A percentile compares a stretch with the other conserved stretches of the same genome.
Conservation (phyloP, 2,329 filamentous ascomycete genomes). For the Aspergillus sp. region DNA sequence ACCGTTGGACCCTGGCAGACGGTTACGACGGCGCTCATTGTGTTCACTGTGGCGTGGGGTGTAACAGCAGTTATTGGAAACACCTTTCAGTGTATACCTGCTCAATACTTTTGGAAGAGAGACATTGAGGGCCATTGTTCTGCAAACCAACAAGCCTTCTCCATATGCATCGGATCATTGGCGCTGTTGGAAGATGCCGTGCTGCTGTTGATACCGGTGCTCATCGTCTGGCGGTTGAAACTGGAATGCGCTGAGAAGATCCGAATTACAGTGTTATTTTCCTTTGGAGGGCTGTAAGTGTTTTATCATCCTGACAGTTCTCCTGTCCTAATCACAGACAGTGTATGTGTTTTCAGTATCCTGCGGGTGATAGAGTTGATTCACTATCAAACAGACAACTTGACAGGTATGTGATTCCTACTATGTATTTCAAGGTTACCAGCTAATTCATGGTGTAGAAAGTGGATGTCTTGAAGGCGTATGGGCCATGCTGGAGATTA, state of each 20-base stretch:
- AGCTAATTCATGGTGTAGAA: not conserved
- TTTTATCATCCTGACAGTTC: not conserved
- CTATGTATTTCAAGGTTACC: not conserved
- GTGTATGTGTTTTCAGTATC: constrained; percentile 5
- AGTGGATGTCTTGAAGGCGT: not conserved
- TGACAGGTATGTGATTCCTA: constrained; percentile 1
- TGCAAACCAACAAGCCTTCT: not conserved
- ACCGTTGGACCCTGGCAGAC: not conserved
- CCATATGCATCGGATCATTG: not conserved
- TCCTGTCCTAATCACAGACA: not conserved
- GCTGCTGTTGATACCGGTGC: constrained; percentile 4
- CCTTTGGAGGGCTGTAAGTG: constrained; percentile 5
- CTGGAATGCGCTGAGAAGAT: constrained; percentile 3
- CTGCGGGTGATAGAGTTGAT: constrained; percentile 5
- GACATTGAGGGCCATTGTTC: constrained; percentile 3
- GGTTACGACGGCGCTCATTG: constrained; percentile 1
- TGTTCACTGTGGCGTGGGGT: constrained; percentile 7
- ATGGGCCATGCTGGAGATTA: constrained; percentile 5
- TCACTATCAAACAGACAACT: not conserved
- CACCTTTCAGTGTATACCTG: constrained; percentile 7
- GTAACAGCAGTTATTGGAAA: constrained; percentile 1
- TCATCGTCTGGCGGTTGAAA: constrained; percentile 3
- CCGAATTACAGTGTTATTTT: constrained; percentile 2
- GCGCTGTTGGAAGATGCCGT: constrained; percentile 5
- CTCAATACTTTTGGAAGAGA: constrained; percentile 1